These are phyloP conservation scores for Arabidopsis thaliana DNA, from an alignment of 345 rosid genomes.

Conservation along the genomic window TAIR10.1 NC_003074.8:1733501-1734000, in stretches of 20 bases:
- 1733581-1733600: neutral
- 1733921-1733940: slow-evolving; percentile 88
- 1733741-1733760: slow-evolving; percentile 83
- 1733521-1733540: slow-evolving; percentile 98
- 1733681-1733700: slow-evolving; percentile 86
- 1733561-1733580: slow-evolving; percentile 88
- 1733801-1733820: slow-evolving; percentile 69
- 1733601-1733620: slow-evolving; percentile 11
- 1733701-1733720: slow-evolving; percentile 91
- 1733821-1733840: slow-evolving; percentile 89
- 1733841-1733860: slow-evolving; percentile 96
- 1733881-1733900: slow-evolving; percentile 79
- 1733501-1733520: slow-evolving; percentile 30
- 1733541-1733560: slow-evolving; percentile 98
- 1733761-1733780: slow-evolving; percentile 72
- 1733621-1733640: slow-evolving; percentile 4
- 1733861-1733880: slow-evolving; percentile 85
- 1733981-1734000: slow-evolving; percentile 78
- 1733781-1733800: slow-evolving; percentile 65
- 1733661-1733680: slow-evolving; percentile 91
- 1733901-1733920: slow-evolving; percentile 96
- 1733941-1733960: slow-evolving; percentile 96
- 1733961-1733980: slow-evolving; percentile 93
- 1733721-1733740: slow-evolving; percentile 86
- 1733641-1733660: slow-evolving; percentile 73